Base-by-base conservation (phyloP, 306 rosid genomes). In the Erythrophleum fordii region DNA sequence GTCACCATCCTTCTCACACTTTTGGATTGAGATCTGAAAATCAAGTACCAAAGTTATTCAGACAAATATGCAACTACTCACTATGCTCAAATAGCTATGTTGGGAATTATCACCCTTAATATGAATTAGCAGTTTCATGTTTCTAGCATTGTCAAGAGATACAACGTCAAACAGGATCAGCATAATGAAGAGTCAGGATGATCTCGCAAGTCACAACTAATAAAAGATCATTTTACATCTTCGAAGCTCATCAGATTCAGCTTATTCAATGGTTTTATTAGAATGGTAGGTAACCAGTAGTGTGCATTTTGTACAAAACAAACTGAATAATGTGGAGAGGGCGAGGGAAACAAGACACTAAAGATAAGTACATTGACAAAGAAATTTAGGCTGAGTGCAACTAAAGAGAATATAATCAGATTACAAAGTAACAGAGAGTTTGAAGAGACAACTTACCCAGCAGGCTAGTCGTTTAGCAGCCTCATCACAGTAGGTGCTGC, bases 391-490 rank as follows among this genome's bases (percentile, higher is more conserved):
- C 69, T 34, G n/a, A 52, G 56, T 25, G 9, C 45, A 53, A 61
- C 55, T 13, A 17, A 66, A 62, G 74, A 25, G 69, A 75, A 67
- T 20, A 78, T 4, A 17, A 62, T 6, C 25, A 60, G 56, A 22
- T 29, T 17, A 59, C 68, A 6, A 35, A 71, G 67, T 11, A 20
- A 35, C 22, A 44, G 79, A 52, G 81, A 72, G 18, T 39, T 37
- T 52, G 18, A 28, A 64, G 64, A 76, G 60, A 46, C 2, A 42
- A 61, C 90, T 83, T 83, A 95, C 99, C 99, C 97, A 95, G 87
- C 99, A 95, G 39, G 99, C 99, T 31, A 95, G 87, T 85, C 90
- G 93, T 88, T 91, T 95, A 11, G 99, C 99, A 39, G 97, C 93
- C 74, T 90, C 93, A 53, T 95, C 97, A 48, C 99, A 95, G 71